phyloP scores from a whole-genome alignment of 2,329 filamentous ascomycete genomes.

The Paramyrothecium roridum region DNA sequence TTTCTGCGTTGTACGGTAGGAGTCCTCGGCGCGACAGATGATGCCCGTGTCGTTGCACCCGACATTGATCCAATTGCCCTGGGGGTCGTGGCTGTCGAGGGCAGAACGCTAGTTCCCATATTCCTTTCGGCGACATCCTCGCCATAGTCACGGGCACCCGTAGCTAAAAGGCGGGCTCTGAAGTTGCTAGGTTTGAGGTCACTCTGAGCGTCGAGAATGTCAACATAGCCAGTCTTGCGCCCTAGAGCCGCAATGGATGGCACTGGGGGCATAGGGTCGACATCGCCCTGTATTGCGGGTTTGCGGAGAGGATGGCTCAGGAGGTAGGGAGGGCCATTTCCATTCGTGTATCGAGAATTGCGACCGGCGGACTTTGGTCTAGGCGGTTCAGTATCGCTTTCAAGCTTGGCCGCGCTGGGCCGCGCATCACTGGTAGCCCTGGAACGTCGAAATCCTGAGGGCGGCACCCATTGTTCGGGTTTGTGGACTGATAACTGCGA shows the following conservation, averaged over 20 bases:
- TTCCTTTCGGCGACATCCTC: conserved; percentile 66
- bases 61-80: conserved; percentile 34
- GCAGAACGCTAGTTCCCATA: conserved; percentile 33
- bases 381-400: conserved; percentile 3
- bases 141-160: conserved; percentile 53
- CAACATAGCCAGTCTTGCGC: conserved; percentile 29
- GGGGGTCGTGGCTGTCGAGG: conserved; percentile 22
- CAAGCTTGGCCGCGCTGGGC: conserved; percentile 7
- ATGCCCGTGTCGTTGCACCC: conserved; percentile 1
- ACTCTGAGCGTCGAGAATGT: conserved; percentile 57
- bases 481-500: conserved; percentile 12
- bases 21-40: background rate
- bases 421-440: background rate
- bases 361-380: conserved; percentile 13
- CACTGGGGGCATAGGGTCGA: conserved; percentile 14
- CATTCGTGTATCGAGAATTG: conserved; percentile 14
- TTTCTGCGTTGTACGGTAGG: background rate
- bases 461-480: background rate
- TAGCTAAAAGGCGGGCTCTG: conserved; percentile 42
- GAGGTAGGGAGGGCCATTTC: background rate
- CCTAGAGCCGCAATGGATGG: conserved; percentile 16
- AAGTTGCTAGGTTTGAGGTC: conserved; percentile 48
- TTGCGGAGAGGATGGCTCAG: conserved; percentile 9
- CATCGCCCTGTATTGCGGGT: conserved; percentile 9
- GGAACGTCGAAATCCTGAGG: background rate